Percentiles rank a stretch among this genome's conserved stretches.
phyloP scores from a whole-genome alignment of 2,329 filamentous ascomycete species.

The Pseudocercospora crystallina region DNA sequence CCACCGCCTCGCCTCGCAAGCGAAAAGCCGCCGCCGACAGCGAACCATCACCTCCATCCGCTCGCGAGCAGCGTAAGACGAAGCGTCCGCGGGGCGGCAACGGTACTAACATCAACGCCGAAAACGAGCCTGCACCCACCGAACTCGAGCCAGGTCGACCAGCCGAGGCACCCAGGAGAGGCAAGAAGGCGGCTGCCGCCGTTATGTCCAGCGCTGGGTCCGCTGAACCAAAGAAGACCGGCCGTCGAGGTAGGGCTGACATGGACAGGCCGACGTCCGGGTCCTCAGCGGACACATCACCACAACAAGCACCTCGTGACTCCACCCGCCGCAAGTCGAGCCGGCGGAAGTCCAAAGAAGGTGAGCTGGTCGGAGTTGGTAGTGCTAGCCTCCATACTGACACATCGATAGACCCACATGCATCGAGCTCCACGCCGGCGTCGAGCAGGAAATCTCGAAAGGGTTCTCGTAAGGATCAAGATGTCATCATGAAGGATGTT shows the following conservation, averaged over 20 bases:
- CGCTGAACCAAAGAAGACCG: constrained; percentile 29
- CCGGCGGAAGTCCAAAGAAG: constrained; percentile 65
- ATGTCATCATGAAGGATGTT: constrained; percentile 36
- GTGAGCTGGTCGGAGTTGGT: constrained; percentile 35
- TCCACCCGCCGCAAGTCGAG: constrained; percentile 71
- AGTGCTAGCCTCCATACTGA: constrained; percentile 15
- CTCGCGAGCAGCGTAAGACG: constrained; percentile 41
- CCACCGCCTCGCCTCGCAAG: constrained; percentile 56
- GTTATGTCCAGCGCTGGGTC: constrained; percentile 76
- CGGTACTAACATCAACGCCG: constrained; percentile 38
- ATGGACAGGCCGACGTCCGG: constrained; percentile 60
- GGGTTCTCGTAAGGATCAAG: constrained; percentile 33
- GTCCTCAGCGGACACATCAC: constrained; percentile 62
- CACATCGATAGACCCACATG: constrained; percentile 36
- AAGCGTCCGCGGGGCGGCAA: constrained; percentile 61
- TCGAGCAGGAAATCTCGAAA: constrained; percentile 35
- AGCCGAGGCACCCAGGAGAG: constrained; percentile 58
- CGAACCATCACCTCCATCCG: constrained; percentile 52
- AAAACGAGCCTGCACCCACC: constrained; percentile 37
- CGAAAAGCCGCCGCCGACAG: constrained; percentile 65
- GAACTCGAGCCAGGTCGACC: constrained; percentile 22
- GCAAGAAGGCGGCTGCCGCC: constrained; percentile 43
- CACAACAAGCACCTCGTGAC: constrained; percentile 56
- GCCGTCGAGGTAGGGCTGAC: constrained; percentile 22
- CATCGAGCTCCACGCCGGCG: constrained; percentile 34